These are phyloP conservation scores for Tolypocladium nubicola DNA, from an alignment of 2,329 filamentous ascomycete species.

Conservation along the genomic window DNA sequence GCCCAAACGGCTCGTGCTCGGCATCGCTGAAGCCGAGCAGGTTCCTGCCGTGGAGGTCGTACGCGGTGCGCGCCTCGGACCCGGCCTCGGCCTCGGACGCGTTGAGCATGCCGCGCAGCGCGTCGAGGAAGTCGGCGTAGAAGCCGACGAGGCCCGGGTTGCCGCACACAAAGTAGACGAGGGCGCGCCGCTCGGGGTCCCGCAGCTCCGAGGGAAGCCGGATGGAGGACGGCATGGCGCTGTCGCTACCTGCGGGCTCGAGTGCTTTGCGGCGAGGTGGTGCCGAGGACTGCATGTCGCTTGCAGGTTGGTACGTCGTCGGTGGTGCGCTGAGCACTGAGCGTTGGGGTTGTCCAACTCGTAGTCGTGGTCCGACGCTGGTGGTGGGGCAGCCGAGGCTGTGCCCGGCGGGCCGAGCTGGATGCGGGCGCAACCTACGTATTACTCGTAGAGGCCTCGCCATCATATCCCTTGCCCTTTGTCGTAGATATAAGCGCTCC, in stretches of 20 bases:
- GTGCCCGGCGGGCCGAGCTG: neutral
- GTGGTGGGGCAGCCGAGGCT: neutral
- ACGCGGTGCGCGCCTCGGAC: conserved; percentile 16
- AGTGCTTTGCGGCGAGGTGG: too few relatives aligned
- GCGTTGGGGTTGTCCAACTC: neutral
- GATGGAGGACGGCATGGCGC: conserved; percentile 13
- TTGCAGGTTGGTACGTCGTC: neutral
- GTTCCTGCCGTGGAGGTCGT: conserved; percentile 48
- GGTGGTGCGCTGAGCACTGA: neutral
- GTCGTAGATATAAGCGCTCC: too few relatives aligned
- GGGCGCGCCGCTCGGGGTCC: conserved; percentile 19
- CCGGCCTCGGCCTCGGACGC: conserved; percentile 24
- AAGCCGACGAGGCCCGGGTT: conserved; percentile 69
- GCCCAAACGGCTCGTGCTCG: conserved; percentile 35
- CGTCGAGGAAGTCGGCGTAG: conserved; percentile 56
- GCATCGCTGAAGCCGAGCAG: conserved; percentile 47
- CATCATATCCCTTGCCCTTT: too few relatives aligned
- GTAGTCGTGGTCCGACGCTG: neutral
- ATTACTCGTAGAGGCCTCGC: too few relatives aligned
- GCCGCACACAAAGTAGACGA: conserved; percentile 65
- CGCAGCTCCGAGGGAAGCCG: conserved; percentile 17
- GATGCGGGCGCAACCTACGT: too few relatives aligned
- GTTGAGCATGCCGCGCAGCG: conserved; percentile 43
- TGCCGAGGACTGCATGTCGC: neutral
- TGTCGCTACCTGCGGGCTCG: neutral